Conservation (phyloP, 2,329 filamentous ascomycete species). For the Cladosporium velox region DNA sequence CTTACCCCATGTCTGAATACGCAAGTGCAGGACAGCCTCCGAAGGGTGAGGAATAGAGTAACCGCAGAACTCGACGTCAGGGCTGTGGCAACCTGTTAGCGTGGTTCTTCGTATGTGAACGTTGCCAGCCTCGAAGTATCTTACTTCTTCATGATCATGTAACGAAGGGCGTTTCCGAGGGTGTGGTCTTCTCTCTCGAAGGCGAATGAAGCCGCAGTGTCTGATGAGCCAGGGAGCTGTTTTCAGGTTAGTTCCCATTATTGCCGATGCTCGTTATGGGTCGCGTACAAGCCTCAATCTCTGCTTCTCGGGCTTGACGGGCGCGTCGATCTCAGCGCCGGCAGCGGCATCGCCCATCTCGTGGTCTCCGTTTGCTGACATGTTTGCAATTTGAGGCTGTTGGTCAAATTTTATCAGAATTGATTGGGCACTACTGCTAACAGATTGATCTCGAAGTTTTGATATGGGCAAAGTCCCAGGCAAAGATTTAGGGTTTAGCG, state of each 20-base stretch:
- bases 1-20: constrained; percentile 95
- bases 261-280: not conserved
- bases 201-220: constrained; percentile 91
- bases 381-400: not conserved
- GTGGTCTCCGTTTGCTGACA: constrained; percentile 30
- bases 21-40: constrained; percentile 92
- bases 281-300: constrained; percentile 48
- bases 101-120: not conserved
- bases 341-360: constrained; percentile 42
- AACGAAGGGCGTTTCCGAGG: constrained; percentile 88
- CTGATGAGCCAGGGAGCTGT: constrained; percentile 78
- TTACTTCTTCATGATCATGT: constrained; percentile 98
- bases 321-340: constrained; percentile 30
- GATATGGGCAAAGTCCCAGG: constrained; percentile 18
- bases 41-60: constrained; percentile 98
- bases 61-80: constrained; percentile 95
- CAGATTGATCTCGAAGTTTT: constrained; percentile 1
- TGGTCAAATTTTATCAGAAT: not conserved
- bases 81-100: constrained; percentile 56
- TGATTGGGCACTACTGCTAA: not conserved
- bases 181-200: constrained; percentile 95
- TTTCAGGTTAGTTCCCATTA: constrained; percentile 1
- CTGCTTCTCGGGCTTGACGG: constrained; percentile 36
- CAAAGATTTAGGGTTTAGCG: constrained; percentile 28
- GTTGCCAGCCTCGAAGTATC: constrained; percentile 29